Conservation (phyloP, 495 filamentous ascomycete species). For the Penicillium tannophilum region DNA sequence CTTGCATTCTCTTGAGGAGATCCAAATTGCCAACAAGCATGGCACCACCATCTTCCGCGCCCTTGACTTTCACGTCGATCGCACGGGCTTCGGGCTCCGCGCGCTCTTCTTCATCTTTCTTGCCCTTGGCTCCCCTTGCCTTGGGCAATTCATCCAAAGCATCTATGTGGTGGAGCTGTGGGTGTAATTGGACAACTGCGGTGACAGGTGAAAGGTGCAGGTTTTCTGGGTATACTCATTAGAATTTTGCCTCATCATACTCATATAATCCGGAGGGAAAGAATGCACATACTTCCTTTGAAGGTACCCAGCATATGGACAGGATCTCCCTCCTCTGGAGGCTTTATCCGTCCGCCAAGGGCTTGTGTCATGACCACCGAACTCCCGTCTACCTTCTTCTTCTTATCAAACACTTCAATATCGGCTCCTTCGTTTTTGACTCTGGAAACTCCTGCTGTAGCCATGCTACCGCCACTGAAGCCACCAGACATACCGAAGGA, state of each 20-base stretch:
- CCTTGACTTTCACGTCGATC: slow-evolving; percentile 70
- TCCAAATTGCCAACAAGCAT: slow-evolving; percentile 54
- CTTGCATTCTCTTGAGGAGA: slow-evolving; percentile 60
- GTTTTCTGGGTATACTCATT: slow-evolving; percentile 49
- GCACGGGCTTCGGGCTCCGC: slow-evolving; percentile 57
- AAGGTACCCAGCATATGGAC: slow-evolving; percentile 75
- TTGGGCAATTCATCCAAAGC: slow-evolving; percentile 57
- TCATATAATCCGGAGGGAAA: slow-evolving; percentile 5
- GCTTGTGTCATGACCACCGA: slow-evolving; percentile 47
- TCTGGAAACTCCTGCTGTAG: slow-evolving; percentile 23
- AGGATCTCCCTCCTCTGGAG: slow-evolving; percentile 58
- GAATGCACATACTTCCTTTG: slow-evolving; percentile 52
- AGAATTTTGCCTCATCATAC: slow-evolving; percentile 9
- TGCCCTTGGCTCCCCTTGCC: slow-evolving; percentile 35
- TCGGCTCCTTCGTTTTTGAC: slow-evolving; percentile 43
- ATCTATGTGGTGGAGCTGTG: slow-evolving; percentile 76
- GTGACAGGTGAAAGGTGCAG: slow-evolving; percentile 69
- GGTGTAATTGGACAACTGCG: slow-evolving; percentile 71
- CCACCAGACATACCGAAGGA: slow-evolving; percentile 62
- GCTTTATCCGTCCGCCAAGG: slow-evolving; percentile 67
- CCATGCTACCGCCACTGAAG: slow-evolving; percentile 46
- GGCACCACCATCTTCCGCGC: slow-evolving; percentile 57
- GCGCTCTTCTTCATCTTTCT: slow-evolving; percentile 49
- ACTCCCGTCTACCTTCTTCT: slow-evolving; percentile 38
- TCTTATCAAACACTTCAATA: slow-evolving; percentile 39